Evolutionary conservation across 345 rosid genomes (phyloP).

Genomic region (Eucalyptus sp.): DNA sequence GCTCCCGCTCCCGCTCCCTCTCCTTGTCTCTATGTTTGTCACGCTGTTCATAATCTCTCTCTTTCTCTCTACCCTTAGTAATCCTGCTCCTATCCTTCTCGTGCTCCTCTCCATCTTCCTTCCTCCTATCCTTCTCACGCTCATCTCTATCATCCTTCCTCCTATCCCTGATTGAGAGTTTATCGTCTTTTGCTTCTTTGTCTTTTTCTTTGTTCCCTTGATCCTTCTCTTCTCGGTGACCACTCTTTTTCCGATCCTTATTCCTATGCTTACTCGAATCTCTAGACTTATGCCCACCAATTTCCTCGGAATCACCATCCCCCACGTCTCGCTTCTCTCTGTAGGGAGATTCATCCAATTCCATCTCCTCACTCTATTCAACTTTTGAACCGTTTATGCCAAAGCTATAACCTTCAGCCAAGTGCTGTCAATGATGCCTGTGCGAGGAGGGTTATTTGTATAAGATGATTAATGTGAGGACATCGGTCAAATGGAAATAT

Average conservation of each 20-base stretch:
- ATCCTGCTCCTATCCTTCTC: slow-evolving; percentile 23
- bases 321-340: background rate
- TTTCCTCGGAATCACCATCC: slow-evolving; percentile 12
- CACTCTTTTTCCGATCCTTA: background rate
- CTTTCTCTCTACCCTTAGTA: slow-evolving; percentile 31
- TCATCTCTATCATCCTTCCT: background rate
- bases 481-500: background rate
- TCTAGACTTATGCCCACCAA: background rate
- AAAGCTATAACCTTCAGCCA: background rate
- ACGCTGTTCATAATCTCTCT: slow-evolving; percentile 20
- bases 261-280: slow-evolving; percentile 11
- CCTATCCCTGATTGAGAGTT: background rate
- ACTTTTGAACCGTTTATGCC: background rate
- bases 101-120: slow-evolving; percentile 7
- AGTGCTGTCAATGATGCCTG: background rate
- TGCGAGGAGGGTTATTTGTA: background rate
- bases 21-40: slow-evolving; percentile 19
- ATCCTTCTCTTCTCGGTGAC: background rate
- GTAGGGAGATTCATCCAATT: slow-evolving; percentile 1
- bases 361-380: background rate
- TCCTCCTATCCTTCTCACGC: slow-evolving; percentile 31
- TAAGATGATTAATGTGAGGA: background rate
- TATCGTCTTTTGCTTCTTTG: background rate
- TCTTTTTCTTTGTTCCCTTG: background rate
- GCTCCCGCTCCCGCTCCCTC: slow-evolving; percentile 38